Evolutionary conservation across 805 yeast genomes (phyloP).

Genomic region (Saccharomycopsis guyanensis): DNA sequence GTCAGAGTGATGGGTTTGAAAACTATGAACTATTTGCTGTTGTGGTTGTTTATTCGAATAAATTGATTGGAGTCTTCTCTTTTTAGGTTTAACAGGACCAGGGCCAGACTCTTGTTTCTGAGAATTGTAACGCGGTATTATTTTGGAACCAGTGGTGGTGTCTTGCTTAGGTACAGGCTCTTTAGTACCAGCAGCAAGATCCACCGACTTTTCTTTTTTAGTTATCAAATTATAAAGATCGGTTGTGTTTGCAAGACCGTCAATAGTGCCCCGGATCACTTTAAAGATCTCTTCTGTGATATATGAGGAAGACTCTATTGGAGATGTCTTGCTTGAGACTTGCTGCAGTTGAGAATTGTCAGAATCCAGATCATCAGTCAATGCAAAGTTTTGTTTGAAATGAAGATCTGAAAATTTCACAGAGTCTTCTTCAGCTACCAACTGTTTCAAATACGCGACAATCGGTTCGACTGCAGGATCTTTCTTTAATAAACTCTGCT

Average conservation of each 20-base stretch:
- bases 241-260: neutral
- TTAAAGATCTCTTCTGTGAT: neutral
- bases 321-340: neutral
- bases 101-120: no score
- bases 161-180: no score
- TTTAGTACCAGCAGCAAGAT: no score
- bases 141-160: no score
- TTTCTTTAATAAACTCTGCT: constrained; percentile 19
- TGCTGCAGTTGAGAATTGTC: no score
- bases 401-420: constrained; percentile 6
- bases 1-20: no score
- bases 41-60: no score
- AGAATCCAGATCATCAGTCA: no score
- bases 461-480: constrained; percentile 5
- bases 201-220: neutral
- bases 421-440: constrained; percentile 6
- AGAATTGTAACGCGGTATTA: no score
- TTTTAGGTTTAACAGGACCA: no score
- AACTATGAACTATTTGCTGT: no score
- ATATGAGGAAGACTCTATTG: neutral
- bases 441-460: constrained; percentile 16
- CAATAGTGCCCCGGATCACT: neutral
- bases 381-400: constrained; percentile 14
- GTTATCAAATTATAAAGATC: neutral
- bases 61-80: no score